Conservation (phyloP, 768 basidiomycete species). For the Fistulinella prunicolor region DNA sequence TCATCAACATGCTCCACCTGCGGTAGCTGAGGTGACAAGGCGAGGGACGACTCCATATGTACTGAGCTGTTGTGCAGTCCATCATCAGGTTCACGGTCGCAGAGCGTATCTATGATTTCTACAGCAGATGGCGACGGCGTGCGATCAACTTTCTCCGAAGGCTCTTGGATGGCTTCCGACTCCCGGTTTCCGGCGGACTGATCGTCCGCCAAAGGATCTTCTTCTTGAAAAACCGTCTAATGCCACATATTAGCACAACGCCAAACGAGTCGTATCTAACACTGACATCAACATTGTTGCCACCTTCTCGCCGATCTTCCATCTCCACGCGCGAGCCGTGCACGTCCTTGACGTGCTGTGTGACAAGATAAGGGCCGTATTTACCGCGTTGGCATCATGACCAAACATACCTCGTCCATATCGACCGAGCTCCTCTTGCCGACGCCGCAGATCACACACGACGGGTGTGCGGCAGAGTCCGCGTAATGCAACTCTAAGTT, state of each 20-base stretch:
- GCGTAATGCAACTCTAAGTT: constrained; percentile 22
- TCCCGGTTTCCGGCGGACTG: background rate
- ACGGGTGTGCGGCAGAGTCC: constrained; percentile 20
- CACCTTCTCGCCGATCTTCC: background rate
- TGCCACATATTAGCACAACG: constrained; percentile 4
- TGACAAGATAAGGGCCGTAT: constrained; percentile 7
- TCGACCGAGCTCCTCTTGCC: constrained; percentile 13
- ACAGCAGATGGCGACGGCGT: background rate
- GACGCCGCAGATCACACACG: constrained; percentile 19
- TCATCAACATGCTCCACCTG: background rate
- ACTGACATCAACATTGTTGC: constrained; percentile 7
- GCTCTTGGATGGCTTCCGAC: background rate
- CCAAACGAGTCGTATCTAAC: background rate
- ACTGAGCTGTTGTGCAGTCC: background rate
- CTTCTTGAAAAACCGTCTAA: constrained; percentile 4
- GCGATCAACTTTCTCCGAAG: background rate
- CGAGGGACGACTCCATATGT: background rate
- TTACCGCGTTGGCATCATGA: background rate
- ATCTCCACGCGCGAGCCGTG: constrained; percentile 11
- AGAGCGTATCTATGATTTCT: background rate
- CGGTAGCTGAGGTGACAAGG: background rate
- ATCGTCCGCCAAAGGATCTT: background rate
- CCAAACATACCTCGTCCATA: constrained; percentile 22
- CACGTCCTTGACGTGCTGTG: constrained; percentile 20
- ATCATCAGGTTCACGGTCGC: background rate